Evolutionary conservation across 495 filamentous ascomycete genomes (phyloP).

Genomic region (Delitschia confertaspora): DNA sequence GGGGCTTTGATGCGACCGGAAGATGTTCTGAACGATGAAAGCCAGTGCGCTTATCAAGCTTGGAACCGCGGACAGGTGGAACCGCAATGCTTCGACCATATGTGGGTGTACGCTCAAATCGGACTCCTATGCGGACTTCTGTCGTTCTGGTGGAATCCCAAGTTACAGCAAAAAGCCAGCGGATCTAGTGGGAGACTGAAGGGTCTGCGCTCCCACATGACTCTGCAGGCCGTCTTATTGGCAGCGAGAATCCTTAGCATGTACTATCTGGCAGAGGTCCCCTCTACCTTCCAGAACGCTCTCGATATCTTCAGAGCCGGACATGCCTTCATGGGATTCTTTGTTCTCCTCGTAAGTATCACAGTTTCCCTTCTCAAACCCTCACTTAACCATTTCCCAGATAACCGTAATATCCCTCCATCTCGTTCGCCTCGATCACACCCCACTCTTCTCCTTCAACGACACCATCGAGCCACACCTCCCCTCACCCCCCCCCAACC

Average conservation of each 20-base stretch:
- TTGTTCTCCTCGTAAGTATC: conserved; percentile 24
- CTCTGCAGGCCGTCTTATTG: conserved; percentile 55
- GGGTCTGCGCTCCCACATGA: conserved; percentile 60
- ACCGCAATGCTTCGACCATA: not conserved
- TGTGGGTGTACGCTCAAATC: conserved; percentile 1
- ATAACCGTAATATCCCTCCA: conserved; percentile 8
- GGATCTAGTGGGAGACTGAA: conserved; percentile 54
- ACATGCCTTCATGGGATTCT: conserved; percentile 49
- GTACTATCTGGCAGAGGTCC: conserved; percentile 41
- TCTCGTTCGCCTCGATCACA: conserved; percentile 15
- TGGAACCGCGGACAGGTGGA: conserved; percentile 18
- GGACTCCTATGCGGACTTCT: conserved; percentile 44
- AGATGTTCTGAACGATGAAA: not conserved
- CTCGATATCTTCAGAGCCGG: conserved; percentile 38
- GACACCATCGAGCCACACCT: conserved; percentile 27
- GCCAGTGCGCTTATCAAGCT: conserved; percentile 28
- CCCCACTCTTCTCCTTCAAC: conserved; percentile 33
- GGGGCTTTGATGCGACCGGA: conserved; percentile 22
- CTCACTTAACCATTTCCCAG: not conserved
- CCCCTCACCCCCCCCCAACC: conserved; percentile 19
- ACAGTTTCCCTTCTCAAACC: not conserved
- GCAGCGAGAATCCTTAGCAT: conserved; percentile 48
- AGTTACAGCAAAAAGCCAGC: conserved; percentile 53
- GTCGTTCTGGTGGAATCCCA: conserved; percentile 71
- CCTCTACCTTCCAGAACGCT: conserved; percentile 33